Conservation (phyloP, 2,329 filamentous ascomycete species). For the Fusarium proliferatum region DNA sequence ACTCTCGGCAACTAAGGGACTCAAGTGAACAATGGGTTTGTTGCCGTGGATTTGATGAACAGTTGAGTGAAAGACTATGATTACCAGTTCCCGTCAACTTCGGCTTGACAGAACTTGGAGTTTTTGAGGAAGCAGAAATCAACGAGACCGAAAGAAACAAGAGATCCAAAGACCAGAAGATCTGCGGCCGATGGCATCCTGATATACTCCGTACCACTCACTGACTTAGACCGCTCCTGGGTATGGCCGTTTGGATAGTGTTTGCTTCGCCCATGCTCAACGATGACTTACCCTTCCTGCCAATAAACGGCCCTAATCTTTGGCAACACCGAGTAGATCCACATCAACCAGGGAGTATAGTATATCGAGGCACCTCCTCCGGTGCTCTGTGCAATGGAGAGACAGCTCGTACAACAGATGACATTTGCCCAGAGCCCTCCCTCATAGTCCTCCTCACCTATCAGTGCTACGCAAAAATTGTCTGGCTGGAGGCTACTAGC, state of each 20-base stretch:
- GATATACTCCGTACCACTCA: constrained; percentile 43
- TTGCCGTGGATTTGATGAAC: constrained; percentile 1
- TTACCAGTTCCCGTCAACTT: not conserved
- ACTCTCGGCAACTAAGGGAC: constrained; percentile 5
- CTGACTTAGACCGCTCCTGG: constrained; percentile 39
- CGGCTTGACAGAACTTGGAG: not conserved
- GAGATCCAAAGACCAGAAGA: constrained; percentile 22
- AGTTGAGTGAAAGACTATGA: constrained; percentile 5
- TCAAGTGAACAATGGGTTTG: not conserved
- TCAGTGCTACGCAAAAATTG: constrained; percentile 15
- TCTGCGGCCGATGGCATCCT: constrained; percentile 35
- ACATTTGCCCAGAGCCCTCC: constrained; percentile 30
- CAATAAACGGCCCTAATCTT: constrained; percentile 35
- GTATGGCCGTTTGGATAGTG: constrained; percentile 25
- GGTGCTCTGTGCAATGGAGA: constrained; percentile 18
- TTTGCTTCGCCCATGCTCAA: constrained; percentile 33
- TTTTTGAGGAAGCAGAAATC: constrained; percentile 1
- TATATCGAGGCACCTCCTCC: constrained; percentile 25
- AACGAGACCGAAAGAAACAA: constrained; percentile 14
- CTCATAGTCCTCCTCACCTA: constrained; percentile 20
- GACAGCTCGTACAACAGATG: constrained; percentile 41
- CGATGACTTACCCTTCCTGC: constrained; percentile 3
- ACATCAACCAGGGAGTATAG: constrained; percentile 13
- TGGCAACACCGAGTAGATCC: constrained; percentile 18
- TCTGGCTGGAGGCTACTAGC: constrained; percentile 20